Conservation (phyloP, 2,329 filamentous ascomycete species). For the Aspergillus phoenicis region DNA sequence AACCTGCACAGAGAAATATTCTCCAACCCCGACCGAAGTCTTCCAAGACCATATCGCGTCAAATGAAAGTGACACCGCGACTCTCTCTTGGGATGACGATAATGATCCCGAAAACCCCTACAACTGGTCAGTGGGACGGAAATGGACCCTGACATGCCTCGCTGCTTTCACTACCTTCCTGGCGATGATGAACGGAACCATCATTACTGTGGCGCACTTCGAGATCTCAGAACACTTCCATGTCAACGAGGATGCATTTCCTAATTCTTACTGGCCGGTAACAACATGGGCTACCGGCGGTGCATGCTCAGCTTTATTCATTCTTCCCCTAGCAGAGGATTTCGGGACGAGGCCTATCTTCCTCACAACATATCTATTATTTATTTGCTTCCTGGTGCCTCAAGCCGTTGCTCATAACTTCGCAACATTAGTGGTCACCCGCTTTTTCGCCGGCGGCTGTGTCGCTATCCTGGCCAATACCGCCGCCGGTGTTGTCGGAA, state of each 20-base stretch:
- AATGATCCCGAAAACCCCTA: constrained; percentile 21
- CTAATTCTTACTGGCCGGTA: constrained; percentile 25
- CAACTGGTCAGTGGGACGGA: constrained; percentile 21
- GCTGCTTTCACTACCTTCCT: constrained; percentile 23
- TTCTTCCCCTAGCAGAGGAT: constrained; percentile 24
- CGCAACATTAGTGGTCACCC: constrained; percentile 47
- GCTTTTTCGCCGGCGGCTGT: constrained; percentile 48
- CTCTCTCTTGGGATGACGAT: constrained; percentile 10
- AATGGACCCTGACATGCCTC: constrained; percentile 22
- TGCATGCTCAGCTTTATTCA: constrained; percentile 19
- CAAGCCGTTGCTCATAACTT: constrained; percentile 50
- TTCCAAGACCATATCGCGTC: no score
- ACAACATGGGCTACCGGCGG: constrained; percentile 24
- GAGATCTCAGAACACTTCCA: constrained; percentile 19
- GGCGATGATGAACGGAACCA: constrained; percentile 25
- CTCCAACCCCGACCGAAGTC: no score
- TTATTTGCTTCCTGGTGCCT: constrained; percentile 48
- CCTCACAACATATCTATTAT: constrained; percentile 38
- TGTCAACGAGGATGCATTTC: constrained; percentile 18
- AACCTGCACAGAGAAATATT: no score
- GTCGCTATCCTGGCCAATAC: constrained; percentile 45
- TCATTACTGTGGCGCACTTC: constrained; percentile 22
- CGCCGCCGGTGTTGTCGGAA: constrained; percentile 33
- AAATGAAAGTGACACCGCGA: no score
- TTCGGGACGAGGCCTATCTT: constrained; percentile 40